Evolutionary conservation across 1,284 basidiomycete genomes (phyloP).

Genomic region (Cutaneotrichosporon cavernicola): DNA sequence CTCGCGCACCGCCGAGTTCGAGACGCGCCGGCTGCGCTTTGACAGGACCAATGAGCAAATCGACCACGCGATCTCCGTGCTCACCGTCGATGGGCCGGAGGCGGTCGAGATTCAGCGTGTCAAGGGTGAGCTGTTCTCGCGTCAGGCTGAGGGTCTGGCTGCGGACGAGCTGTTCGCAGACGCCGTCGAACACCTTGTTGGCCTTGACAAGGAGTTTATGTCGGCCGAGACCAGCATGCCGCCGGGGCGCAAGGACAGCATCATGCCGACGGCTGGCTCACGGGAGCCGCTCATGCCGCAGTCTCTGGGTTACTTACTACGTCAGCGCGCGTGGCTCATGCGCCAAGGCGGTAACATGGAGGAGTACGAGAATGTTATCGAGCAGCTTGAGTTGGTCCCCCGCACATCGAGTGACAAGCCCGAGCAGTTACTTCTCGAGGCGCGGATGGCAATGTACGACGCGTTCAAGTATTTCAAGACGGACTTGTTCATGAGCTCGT

Average conservation of each 20-base stretch:
- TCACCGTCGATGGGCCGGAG: constrained; percentile 54
- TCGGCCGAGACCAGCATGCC: constrained; percentile 39
- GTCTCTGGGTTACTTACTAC: constrained; percentile 65
- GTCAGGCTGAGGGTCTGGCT: constrained; percentile 58
- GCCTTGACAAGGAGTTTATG: constrained; percentile 40
- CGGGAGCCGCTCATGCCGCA: constrained; percentile 67
- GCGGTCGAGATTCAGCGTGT: constrained; percentile 64
- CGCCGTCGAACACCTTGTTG: constrained; percentile 39
- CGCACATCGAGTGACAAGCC: constrained; percentile 49
- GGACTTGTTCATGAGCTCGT: constrained; percentile 81
- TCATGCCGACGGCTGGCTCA: constrained; percentile 56
- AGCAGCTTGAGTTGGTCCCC: constrained; percentile 53
- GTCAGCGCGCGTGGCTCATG: constrained; percentile 73
- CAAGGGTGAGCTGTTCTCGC: constrained; percentile 55
- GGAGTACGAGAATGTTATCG: constrained; percentile 60
- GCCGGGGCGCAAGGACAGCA: constrained; percentile 23
- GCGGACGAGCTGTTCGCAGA: constrained; percentile 54
- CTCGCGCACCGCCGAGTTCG: constrained; percentile 65
- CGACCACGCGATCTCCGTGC: constrained; percentile 55
- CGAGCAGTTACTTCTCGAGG: constrained; percentile 69
- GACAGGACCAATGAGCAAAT: constrained; percentile 61
- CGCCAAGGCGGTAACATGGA: constrained; percentile 61
- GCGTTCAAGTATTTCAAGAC: constrained; percentile 73
- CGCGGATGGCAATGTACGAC: constrained; percentile 68
- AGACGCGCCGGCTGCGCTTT: constrained; percentile 62